Percentiles rank a stretch among this genome's conserved stretches.
These are phyloP conservation scores for Lecanoromycetidae sp. DNA, from an alignment of 2,329 filamentous ascomycete species.

Conservation along the genomic window DNA sequence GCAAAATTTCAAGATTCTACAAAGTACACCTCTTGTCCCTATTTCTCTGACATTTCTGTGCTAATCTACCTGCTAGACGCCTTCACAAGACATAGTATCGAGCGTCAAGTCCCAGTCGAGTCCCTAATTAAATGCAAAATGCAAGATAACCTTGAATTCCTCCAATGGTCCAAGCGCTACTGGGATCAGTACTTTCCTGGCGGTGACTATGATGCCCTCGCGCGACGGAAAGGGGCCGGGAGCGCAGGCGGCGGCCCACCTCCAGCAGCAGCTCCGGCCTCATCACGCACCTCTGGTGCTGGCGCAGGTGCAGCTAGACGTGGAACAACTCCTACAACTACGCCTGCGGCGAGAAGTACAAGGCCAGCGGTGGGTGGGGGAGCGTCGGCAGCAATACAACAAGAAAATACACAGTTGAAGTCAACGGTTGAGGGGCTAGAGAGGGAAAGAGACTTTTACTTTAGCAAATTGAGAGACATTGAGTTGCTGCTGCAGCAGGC, in stretches of 20 bases:
- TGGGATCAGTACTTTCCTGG: constrained; percentile 98
- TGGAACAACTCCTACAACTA: constrained; percentile 52
- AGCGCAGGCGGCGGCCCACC: constrained; percentile 41
- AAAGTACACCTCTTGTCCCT: constrained; percentile 52
- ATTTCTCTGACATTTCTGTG: constrained; percentile 1
- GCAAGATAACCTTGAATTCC: constrained; percentile 98
- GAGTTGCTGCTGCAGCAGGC: constrained; percentile 88
- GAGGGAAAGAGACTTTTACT: constrained; percentile 97
- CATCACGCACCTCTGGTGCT: constrained; percentile 29
- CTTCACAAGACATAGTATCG: constrained; percentile 76
- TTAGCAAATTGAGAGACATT: constrained; percentile 95
- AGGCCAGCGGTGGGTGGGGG: constrained; percentile 32
- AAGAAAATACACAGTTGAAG: constrained; percentile 81
- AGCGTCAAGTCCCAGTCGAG: constrained; percentile 81
- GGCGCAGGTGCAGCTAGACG: constrained; percentile 36
- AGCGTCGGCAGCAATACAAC: constrained; percentile 59
- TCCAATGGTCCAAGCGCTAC: constrained; percentile 92
- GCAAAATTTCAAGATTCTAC: constrained; percentile 95
- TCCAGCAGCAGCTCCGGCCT: constrained; percentile 39
- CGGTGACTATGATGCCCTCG: constrained; percentile 87
- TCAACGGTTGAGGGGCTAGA: constrained; percentile 92
- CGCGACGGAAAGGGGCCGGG: constrained; percentile 66
- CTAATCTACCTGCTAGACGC: constrained; percentile 38
- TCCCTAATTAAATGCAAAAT: constrained; percentile 95
- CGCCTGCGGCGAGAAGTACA: constrained; percentile 33